A percentile compares a stretch with the other conserved stretches of the same genome.
Evolutionary conservation across 805 yeast genomes (phyloP).

Genomic region (Isabelozyma rhagii): DNA sequence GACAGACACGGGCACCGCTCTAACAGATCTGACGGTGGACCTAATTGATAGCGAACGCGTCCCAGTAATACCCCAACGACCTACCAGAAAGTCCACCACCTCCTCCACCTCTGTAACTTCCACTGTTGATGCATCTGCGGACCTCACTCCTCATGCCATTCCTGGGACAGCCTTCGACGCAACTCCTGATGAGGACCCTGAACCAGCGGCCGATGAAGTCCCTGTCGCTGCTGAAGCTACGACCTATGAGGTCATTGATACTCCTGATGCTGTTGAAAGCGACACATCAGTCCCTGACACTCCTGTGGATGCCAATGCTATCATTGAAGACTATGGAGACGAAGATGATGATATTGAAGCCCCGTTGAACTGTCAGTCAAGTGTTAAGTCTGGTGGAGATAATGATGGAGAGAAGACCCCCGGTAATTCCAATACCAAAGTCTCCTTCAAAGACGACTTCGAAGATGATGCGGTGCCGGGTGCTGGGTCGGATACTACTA

Average conservation of each 20-base stretch:
- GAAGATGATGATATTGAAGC: not conserved
- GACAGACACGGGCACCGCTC: not conserved
- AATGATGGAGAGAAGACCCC: slow-evolving; percentile 33
- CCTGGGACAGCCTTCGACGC: slow-evolving; percentile 1
- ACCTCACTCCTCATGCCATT: slow-evolving; percentile 7
- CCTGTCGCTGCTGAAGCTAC: not conserved
- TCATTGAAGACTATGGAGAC: not conserved
- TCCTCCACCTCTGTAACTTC: slow-evolving; percentile 3
- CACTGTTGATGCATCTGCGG: slow-evolving; percentile 12
- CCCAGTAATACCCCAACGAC: not conserved
- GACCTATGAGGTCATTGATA: not conserved
- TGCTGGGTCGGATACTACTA: slow-evolving; percentile 14
- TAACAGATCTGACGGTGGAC: not conserved
- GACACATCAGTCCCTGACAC: not conserved
- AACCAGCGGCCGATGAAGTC: not conserved
- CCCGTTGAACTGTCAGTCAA: not conserved
- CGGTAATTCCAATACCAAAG: slow-evolving; percentile 26
- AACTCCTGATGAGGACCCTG: not conserved
- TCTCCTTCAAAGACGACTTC: slow-evolving; percentile 23
- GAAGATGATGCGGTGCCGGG: slow-evolving; percentile 9
- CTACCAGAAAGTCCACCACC: not conserved
- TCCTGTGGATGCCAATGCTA: not conserved
- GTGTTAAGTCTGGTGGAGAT: slow-evolving; percentile 1
- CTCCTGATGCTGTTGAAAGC: not conserved
- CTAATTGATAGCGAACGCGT: no score